These are phyloP conservation scores for Corchorus olitorius DNA, from an alignment of 345 rosid species.

Conservation along the genomic window DNA sequence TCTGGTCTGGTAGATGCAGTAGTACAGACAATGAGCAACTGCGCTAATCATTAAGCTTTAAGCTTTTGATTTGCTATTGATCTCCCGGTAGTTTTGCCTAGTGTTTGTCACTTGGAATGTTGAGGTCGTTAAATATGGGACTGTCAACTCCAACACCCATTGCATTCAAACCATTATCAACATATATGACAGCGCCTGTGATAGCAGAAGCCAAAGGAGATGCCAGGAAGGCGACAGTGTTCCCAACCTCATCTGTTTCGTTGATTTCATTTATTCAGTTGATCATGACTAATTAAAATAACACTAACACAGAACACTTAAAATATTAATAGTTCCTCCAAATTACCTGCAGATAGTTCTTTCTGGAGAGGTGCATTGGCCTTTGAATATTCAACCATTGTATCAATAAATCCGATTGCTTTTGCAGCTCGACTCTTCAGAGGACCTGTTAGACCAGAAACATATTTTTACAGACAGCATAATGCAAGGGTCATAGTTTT, in stretches of 20 bases:
- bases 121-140: constrained; percentile 49
- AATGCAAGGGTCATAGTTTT: neutral
- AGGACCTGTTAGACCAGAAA: constrained; percentile 46
- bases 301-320: neutral
- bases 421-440: constrained; percentile 75
- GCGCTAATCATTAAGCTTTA: too few species aligned
- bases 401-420: constrained; percentile 76
- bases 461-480: neutral
- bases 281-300: neutral
- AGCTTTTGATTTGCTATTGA: too few species aligned
- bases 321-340: neutral
- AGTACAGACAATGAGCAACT: too few species aligned
- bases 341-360: constrained; percentile 79
- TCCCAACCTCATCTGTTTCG: constrained; percentile 71
- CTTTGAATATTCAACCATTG: constrained; percentile 79
- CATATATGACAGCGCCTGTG: constrained; percentile 60
- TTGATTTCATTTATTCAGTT: constrained; percentile 6
- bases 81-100: constrained; percentile 15
- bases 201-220: constrained; percentile 82
- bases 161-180: constrained; percentile 73
- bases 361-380: constrained; percentile 87
- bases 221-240: constrained; percentile 66
- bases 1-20: too few species aligned
- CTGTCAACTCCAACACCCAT: constrained; percentile 59
- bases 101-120: constrained; percentile 49